Conservation (phyloP, 164 flowering plant species). For the Cinnamomum chago region DNA sequence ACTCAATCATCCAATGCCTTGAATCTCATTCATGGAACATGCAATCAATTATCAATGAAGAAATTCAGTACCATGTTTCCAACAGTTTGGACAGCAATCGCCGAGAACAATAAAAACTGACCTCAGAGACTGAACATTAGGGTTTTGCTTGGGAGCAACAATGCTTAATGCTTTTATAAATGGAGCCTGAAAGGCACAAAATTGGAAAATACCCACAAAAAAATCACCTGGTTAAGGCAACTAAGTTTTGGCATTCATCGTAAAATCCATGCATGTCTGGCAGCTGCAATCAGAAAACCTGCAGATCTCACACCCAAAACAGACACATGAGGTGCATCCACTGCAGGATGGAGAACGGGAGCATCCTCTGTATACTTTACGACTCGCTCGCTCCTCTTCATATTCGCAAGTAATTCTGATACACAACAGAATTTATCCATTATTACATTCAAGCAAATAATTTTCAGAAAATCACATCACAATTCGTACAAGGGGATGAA, state of each 20-base stretch:
- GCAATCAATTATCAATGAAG: conserved; percentile 2
- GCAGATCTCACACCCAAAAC: conserved; percentile 80
- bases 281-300: conserved; percentile 85
- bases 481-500: too few species aligned
- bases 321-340: conserved; percentile 84
- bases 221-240: background rate
- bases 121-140: conserved; percentile 8
- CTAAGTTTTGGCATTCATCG: conserved; percentile 43
- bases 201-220: conserved; percentile 10
- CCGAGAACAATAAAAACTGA: conserved; percentile 11
- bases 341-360: conserved; percentile 60
- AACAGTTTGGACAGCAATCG: conserved; percentile 7
- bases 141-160: conserved; percentile 4
- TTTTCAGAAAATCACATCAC: background rate
- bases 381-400: conserved; percentile 80
- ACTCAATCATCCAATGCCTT: background rate
- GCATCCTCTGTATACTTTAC: conserved; percentile 75
- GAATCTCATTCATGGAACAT: background rate
- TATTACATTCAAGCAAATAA: background rate
- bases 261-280: conserved; percentile 84
- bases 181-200: conserved; percentile 11
- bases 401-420: conserved; percentile 61
- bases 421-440: background rate
- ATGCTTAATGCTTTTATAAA: conserved; percentile 1
- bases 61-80: conserved; percentile 1